Conservation (phyloP, 2,329 filamentous ascomycete genomes). For the Periconia sp. region DNA sequence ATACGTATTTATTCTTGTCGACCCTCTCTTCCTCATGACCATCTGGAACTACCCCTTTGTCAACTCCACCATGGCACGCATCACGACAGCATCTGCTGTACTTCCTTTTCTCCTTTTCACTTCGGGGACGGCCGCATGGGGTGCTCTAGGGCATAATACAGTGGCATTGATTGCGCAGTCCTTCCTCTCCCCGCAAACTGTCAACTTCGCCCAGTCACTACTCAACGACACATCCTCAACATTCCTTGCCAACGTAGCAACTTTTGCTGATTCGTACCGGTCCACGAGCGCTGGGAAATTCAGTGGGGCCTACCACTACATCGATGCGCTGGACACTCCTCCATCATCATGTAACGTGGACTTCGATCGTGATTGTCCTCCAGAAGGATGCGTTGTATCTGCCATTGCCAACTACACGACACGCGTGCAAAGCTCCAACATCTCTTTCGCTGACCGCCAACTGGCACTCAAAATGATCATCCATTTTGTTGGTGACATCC, state of each 20-base stretch:
- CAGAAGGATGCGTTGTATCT: slow-evolving; percentile 53
- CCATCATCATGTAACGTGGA: slow-evolving; percentile 52
- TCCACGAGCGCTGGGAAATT: slow-evolving; percentile 51
- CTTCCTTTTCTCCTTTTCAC: slow-evolving; percentile 27
- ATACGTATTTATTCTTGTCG: not conserved
- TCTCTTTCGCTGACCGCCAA: slow-evolving; percentile 39
- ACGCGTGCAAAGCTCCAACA: slow-evolving; percentile 34
- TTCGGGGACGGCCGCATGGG: slow-evolving; percentile 50
- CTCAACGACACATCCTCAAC: slow-evolving; percentile 47
- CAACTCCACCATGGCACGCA: slow-evolving; percentile 21
- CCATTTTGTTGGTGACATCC: slow-evolving; percentile 69
- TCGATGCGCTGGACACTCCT: slow-evolving; percentile 54
- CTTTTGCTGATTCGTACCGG: slow-evolving; percentile 58
- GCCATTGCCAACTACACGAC: slow-evolving; percentile 55
- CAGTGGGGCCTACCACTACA: slow-evolving; percentile 53
- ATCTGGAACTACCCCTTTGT: not conserved
- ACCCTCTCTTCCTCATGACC: not conserved
- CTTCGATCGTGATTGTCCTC: slow-evolving; percentile 54
- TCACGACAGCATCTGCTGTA: slow-evolving; percentile 18
- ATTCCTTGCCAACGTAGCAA: slow-evolving; percentile 56
- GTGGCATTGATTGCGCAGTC: slow-evolving; percentile 58
- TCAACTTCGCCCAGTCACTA: slow-evolving; percentile 47
- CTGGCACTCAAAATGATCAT: slow-evolving; percentile 55
- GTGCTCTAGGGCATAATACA: slow-evolving; percentile 56
- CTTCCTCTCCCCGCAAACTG: slow-evolving; percentile 48